phyloP scores from a whole-genome alignment of 179 eudicot species.

The Silene vulgaris region DNA sequence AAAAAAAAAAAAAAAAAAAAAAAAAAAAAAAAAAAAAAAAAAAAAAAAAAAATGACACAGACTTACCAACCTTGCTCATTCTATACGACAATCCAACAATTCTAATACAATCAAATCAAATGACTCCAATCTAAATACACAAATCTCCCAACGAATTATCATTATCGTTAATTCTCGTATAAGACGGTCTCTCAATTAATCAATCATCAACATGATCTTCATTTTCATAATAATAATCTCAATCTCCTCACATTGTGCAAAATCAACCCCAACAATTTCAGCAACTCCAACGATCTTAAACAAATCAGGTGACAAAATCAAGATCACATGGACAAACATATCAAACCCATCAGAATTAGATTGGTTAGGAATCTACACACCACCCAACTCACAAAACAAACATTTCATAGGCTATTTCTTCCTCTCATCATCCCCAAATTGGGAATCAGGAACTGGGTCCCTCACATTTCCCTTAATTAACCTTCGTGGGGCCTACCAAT shows the following conservation, averaged over 20 bases:
- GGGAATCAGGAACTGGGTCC: conserved; percentile 75
- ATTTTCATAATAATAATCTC: conserved; percentile 4
- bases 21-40: too few relatives aligned
- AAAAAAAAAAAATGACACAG: too few relatives aligned
- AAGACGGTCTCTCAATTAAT: neutral
- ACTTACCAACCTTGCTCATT: too few relatives aligned
- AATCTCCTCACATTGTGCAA: neutral
- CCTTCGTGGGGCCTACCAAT: conserved; percentile 67
- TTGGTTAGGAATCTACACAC: conserved; percentile 88
- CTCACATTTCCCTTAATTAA: conserved; percentile 54
- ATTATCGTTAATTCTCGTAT: too few relatives aligned
- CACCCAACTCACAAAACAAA: conserved; percentile 42
- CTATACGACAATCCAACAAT: too few relatives aligned
- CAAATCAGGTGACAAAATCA: conserved; percentile 29
- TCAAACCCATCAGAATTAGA: conserved; percentile 62
- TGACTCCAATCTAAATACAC: too few relatives aligned
- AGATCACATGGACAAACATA: conserved; percentile 53
- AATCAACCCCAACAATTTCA: conserved; percentile 23
- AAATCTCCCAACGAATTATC: neutral
- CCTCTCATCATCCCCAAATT: conserved; percentile 42
- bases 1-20: too few relatives aligned
- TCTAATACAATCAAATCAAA: too few relatives aligned
- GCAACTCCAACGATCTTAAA: conserved; percentile 24
- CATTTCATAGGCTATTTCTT: conserved; percentile 81
- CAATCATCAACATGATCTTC: conserved; percentile 13